Conservation (phyloP, 306 rosid species). For the Erythrophleum fordii region DNA sequence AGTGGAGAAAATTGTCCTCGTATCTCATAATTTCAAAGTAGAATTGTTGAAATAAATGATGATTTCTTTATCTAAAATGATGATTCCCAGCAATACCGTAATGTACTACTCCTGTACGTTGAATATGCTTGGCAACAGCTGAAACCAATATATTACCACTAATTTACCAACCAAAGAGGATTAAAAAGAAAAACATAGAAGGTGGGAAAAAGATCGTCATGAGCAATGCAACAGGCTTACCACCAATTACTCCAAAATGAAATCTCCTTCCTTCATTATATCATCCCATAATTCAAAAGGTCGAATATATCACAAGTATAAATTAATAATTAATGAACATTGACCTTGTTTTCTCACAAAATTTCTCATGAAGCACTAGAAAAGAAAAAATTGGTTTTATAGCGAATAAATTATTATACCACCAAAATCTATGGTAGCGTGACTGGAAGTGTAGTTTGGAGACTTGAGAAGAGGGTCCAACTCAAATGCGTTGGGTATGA, state of each 20-base stretch:
- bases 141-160: not conserved
- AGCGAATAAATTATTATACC: conserved; percentile 16
- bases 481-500: conserved; percentile 52
- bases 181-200: too few species aligned
- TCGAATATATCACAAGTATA: not conserved
- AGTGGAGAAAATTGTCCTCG: not conserved
- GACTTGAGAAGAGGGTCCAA: conserved; percentile 49
- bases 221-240: conserved; percentile 2
- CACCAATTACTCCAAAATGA: conserved; percentile 15
- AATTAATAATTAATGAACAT: not conserved
- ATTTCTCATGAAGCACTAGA: not conserved
- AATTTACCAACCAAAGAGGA: not conserved
- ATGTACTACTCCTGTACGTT: too few species aligned
- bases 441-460: conserved; percentile 25
- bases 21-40: not conserved
- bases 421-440: conserved; percentile 33
- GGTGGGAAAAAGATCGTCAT: conserved; percentile 31
- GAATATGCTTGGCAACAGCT: too few species aligned
- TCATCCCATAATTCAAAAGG: not conserved
- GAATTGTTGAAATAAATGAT: not conserved
- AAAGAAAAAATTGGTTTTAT: not conserved
- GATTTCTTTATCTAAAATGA: not conserved
- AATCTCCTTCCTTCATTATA: not conserved
- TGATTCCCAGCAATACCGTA: not conserved
- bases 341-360: not conserved